Percentiles rank a stretch among this genome's conserved stretches.
Conservation (phyloP, 345 rosid genomes). For the Combretum micranthum region DNA sequence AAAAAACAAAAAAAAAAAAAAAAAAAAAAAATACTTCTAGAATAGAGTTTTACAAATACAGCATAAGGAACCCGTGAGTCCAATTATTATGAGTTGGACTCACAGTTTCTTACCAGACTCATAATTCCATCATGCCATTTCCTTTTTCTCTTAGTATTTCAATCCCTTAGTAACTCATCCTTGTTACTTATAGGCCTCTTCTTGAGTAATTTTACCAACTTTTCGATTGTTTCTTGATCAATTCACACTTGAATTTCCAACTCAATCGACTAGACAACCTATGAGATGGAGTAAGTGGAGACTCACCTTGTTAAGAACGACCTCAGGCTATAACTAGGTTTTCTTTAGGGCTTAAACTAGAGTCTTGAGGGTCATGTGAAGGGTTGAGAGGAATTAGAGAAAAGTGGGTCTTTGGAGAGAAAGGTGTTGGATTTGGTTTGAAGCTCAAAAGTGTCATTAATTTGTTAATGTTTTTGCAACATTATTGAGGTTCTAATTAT, state of each 20-base stretch:
- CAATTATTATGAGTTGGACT: too few relatives aligned
- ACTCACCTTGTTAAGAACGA: slow-evolving; percentile 46
- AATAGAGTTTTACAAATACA: too few relatives aligned
- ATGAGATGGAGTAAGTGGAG: slow-evolving; percentile 51
- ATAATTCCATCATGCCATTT: too few relatives aligned
- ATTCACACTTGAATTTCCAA: slow-evolving; percentile 67
- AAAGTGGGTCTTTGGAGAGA: slow-evolving; percentile 47
- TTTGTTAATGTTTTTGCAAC: too few relatives aligned
- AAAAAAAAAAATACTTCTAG: too few relatives aligned
- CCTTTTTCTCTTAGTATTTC: too few relatives aligned
- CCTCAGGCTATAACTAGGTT: slow-evolving; percentile 28
- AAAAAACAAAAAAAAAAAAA: too few relatives aligned
- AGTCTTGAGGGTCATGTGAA: slow-evolving; percentile 38
- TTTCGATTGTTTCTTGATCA: slow-evolving; percentile 54
- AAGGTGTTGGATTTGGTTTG: slow-evolving; percentile 43
- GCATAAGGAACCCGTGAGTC: too few relatives aligned
- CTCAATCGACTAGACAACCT: slow-evolving; percentile 57
- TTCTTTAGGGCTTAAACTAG: slow-evolving; percentile 29
- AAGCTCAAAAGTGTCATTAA: too few relatives aligned
- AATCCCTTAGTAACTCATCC: too few relatives aligned
- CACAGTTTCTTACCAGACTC: too few relatives aligned
- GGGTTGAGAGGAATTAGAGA: slow-evolving; percentile 36
- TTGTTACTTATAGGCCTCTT: slow-evolving; percentile 14
- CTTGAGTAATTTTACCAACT: slow-evolving; percentile 22
- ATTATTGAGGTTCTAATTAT: too few relatives aligned